Conservation (phyloP, 345 rosid species). For the Salix exigua region DNA sequence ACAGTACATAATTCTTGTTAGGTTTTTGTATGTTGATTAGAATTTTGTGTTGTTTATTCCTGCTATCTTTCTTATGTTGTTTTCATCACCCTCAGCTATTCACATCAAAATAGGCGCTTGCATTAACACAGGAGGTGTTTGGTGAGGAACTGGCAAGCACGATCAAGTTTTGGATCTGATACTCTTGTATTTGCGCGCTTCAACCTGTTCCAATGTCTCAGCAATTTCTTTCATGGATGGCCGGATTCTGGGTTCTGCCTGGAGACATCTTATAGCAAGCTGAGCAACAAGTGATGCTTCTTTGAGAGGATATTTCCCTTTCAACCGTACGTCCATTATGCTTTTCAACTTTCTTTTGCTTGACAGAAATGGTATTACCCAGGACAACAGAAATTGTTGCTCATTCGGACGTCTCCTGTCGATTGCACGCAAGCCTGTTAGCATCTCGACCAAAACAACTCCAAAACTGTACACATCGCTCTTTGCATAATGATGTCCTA, state of each 20-base stretch:
- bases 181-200: background rate
- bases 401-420: constrained; percentile 3
- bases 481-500: background rate
- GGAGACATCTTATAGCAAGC: constrained; percentile 5
- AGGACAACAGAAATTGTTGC: background rate
- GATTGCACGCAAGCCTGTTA: constrained; percentile 15
- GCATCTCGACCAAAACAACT: constrained; percentile 12
- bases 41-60: too few relatives aligned
- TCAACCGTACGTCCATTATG: constrained; percentile 10
- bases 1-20: too few relatives aligned
- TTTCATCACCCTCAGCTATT: too few relatives aligned
- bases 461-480: constrained; percentile 20
- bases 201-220: constrained; percentile 11
- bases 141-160: background rate
- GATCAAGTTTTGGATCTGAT: background rate
- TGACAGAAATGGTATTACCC: constrained; percentile 10
- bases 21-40: too few relatives aligned
- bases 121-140: too few relatives aligned
- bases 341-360: background rate
- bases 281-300: background rate
- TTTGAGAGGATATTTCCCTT: constrained; percentile 2
- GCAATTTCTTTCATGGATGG: constrained; percentile 18
- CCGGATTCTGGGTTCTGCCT: background rate
- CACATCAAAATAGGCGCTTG: too few relatives aligned
- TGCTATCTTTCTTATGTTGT: too few relatives aligned